Evolutionary conservation across 495 filamentous ascomycete genomes (phyloP).

Genomic region (Xylaria sp.): DNA sequence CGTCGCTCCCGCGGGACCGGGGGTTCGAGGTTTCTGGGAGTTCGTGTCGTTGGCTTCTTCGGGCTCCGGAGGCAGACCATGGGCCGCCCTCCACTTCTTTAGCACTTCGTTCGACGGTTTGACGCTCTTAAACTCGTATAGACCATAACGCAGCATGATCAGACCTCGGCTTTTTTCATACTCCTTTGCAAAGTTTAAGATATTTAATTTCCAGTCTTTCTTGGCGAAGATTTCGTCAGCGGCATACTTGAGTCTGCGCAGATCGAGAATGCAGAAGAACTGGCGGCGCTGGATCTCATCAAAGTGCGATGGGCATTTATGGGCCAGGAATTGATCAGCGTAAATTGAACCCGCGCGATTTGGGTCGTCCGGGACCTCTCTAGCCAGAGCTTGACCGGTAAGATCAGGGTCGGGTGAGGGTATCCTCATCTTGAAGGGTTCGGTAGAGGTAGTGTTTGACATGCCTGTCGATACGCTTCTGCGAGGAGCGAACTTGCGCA

Average conservation of each 20-base stretch:
- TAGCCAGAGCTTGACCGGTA: constrained; percentile 54
- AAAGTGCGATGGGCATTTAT: constrained; percentile 55
- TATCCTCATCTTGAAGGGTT: constrained; percentile 57
- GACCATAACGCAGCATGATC: constrained; percentile 59
- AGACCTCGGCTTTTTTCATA: constrained; percentile 61
- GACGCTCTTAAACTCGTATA: constrained; percentile 62
- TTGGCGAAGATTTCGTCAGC: constrained; percentile 58
- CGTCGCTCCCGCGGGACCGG: constrained; percentile 23
- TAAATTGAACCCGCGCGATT: constrained; percentile 52
- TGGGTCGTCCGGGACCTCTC: constrained; percentile 52
- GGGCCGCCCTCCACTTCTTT: constrained; percentile 56
- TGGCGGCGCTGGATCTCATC: constrained; percentile 57
- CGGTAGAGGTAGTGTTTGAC: constrained; percentile 44
- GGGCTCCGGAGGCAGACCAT: constrained; percentile 48
- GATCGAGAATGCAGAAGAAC: constrained; percentile 61
- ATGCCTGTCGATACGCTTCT: constrained; percentile 42
- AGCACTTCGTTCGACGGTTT: constrained; percentile 54
- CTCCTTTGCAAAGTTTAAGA: constrained; percentile 59
- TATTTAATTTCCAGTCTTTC: constrained; percentile 62
- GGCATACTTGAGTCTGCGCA: constrained; percentile 59
- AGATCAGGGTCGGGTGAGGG: constrained; percentile 52
- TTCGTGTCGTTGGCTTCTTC: constrained; percentile 40
- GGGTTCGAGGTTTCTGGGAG: constrained; percentile 14
- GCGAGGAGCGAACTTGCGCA: constrained; percentile 37
- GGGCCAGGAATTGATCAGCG: constrained; percentile 56